Evolutionary conservation across 306 rosid species (phyloP).

Genomic region (Begonia fuchsioides): DNA sequence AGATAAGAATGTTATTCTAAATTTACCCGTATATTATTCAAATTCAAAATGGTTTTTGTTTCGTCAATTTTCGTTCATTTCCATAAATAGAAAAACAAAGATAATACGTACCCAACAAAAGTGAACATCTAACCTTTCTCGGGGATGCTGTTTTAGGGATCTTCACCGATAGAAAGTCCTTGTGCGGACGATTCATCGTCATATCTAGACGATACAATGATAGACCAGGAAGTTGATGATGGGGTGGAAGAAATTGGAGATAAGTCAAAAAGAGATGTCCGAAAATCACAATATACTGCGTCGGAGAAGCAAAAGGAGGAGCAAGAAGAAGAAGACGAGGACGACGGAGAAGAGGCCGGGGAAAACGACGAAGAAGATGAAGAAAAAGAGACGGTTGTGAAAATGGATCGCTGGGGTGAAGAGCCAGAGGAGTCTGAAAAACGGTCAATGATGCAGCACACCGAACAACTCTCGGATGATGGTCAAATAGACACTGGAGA

Average conservation of each 20-base stretch:
- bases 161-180: conserved; percentile 48
- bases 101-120: too few species aligned
- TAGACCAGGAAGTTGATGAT: conserved; percentile 31
- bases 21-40: too few species aligned
- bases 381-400: too few species aligned
- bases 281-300: conserved; percentile 33
- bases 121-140: neutral
- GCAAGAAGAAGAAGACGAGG: conserved; percentile 28
- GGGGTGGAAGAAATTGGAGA: conserved; percentile 41
- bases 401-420: too few species aligned
- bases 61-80: too few species aligned
- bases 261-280: conserved; percentile 28
- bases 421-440: too few species aligned
- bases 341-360: neutral
- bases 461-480: conserved; percentile 5
- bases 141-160: conserved; percentile 26
- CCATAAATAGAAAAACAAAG: too few species aligned
- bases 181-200: conserved; percentile 73
- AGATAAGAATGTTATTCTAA: too few species aligned
- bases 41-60: too few species aligned
- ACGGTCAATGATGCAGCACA: too few species aligned
- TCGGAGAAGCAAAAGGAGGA: conserved; percentile 31
- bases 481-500: conserved; percentile 17
- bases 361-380: too few species aligned
- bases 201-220: conserved; percentile 43